Evolutionary conservation across 208 protist species (phyloP), one percentile per base, ranked within the genome.

Genomic region (Leptomonas pyrrhocoris): DNA sequence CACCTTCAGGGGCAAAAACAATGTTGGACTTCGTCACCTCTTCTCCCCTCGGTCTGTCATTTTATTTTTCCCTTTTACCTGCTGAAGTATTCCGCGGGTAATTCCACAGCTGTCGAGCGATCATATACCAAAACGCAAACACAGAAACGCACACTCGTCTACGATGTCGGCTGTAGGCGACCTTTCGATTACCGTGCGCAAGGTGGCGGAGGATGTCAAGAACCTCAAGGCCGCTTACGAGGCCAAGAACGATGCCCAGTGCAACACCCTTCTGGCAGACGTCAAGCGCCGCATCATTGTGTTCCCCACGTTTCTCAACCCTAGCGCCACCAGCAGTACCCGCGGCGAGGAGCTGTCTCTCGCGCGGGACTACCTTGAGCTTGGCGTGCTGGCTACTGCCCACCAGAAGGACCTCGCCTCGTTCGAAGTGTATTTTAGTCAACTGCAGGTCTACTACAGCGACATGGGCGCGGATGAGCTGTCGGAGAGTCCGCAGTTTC

Each of bases 361-460:
- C 15, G 84, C 88, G 4, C 86, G 94, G 34, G 87, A 96, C 65
- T 83, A 90, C 21, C 73, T 98, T 1, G 95, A 98, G 76, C 70
- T 90, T 12, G 94, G 83, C 28, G 83, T 89, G 40, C 79, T 98
- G 18, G 75, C 97, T 46, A 83, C 82, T 56, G 90, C 91, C 7
- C 80, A 84, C 18, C 72, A 69, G 30, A 89, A 94, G 55, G 86
- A 98, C 62, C 68, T 97, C 38, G 84, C 78, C 16, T 72, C 60
- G 34, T 96, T 96, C 64, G 90, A 96, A 63, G 76, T 85, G 30
- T 93, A 94, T 66, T 95, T 96, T 62, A 85, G 84, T 28, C 91
- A 95, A 59, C 81, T 98, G 23, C 85, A 93, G 73, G 67, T 92
- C 40, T 97, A 97, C 77, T 98, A 98, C 84, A 86, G 68, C 50